Conservation (phyloP, 305 asterid species). For the Nicotiana rustica region DNA sequence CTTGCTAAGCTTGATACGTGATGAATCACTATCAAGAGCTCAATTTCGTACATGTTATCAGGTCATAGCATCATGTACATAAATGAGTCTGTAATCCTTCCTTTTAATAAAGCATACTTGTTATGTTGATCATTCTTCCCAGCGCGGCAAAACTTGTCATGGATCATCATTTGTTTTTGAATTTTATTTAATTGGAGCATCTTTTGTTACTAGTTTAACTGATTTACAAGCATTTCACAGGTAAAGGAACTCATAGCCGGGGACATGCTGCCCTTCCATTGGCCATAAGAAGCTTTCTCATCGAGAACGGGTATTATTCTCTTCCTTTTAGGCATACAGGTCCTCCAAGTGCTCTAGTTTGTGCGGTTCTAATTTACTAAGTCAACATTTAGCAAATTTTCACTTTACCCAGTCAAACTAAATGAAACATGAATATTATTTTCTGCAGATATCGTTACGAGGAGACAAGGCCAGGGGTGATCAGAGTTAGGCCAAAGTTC, state of each 20-base stretch:
- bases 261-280: conserved; percentile 83
- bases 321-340: background rate
- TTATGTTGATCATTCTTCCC: background rate
- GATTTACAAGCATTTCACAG: conserved; percentile 45
- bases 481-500: conserved; percentile 68
- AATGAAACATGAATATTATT: background rate
- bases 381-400: background rate
- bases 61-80: background rate
- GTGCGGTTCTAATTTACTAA: background rate
- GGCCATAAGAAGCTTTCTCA: conserved; percentile 74
- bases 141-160: background rate
- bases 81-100: background rate
- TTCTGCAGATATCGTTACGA: conserved; percentile 71
- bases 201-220: background rate
- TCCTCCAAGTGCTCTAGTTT: background rate
- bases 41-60: background rate
- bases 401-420: background rate
- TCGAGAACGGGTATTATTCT: conserved; percentile 62
- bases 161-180: background rate
- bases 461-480: conserved; percentile 73
- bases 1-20: conserved; percentile 15
- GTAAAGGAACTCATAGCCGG: conserved; percentile 85
- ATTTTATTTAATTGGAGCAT: background rate
- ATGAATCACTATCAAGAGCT: background rate
- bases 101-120: background rate